phyloP scores from a whole-genome alignment of 2,329 filamentous ascomycete genomes.

The Phaeosphaeriaceae sp. region DNA sequence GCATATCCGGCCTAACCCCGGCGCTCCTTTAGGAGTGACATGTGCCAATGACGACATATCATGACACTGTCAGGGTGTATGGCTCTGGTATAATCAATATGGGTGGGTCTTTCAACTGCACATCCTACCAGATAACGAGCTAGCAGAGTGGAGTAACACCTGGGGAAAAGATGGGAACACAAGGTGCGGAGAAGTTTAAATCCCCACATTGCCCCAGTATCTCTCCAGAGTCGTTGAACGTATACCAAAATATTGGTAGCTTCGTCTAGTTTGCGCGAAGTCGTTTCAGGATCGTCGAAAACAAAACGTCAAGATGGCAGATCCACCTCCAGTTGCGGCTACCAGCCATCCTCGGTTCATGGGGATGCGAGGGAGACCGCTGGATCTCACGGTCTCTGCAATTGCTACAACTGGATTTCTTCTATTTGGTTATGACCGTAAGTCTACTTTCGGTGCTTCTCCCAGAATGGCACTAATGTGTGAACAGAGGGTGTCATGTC shows the following conservation, averaged over 20 bases:
- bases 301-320: constrained; percentile 17
- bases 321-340: constrained; percentile 6
- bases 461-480: not conserved
- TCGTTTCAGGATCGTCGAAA: not conserved
- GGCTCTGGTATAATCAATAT: not conserved
- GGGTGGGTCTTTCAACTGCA: constrained; percentile 2
- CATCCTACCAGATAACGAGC: constrained; percentile 3
- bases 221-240: not conserved
- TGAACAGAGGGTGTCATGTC: constrained; percentile 46
- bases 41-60: constrained; percentile 1
- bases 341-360: constrained; percentile 35
- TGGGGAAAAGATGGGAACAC: constrained; percentile 5
- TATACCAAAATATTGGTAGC: not conserved
- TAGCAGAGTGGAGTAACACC: constrained; percentile 5
- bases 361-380: constrained; percentile 35
- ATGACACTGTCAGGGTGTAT: not conserved
- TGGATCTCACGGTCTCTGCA: constrained; percentile 38
- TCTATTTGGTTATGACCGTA: constrained; percentile 43
- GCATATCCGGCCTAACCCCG: not conserved
- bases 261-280: not conserved
- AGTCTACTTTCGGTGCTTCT: not conserved
- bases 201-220: not conserved
- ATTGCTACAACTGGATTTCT: constrained; percentile 42
- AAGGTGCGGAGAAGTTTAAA: constrained; percentile 5
- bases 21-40: constrained; percentile 6